A percentile compares a stretch with the other conserved stretches of the same genome.
phyloP scores from a whole-genome alignment of 1,284 basidiomycete species.

The Volvariella surrecta region DNA sequence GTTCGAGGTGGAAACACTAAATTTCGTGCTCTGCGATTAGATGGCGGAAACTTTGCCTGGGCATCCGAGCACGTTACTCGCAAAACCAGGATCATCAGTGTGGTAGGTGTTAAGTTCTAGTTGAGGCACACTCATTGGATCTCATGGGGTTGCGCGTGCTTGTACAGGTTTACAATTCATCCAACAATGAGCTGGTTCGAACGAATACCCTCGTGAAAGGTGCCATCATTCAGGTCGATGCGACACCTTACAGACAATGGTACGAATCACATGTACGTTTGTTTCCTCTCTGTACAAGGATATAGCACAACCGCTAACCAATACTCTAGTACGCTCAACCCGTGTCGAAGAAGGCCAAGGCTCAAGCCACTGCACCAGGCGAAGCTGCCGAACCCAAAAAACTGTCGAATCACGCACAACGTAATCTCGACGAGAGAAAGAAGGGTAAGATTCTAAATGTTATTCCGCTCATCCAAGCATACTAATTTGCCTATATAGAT shows the following conservation, averaged over 20 bases:
- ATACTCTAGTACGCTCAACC: slow-evolving; percentile 80
- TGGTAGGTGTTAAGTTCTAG: slow-evolving; percentile 55
- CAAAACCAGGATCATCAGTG: slow-evolving; percentile 92
- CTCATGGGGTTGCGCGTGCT: slow-evolving; percentile 3
- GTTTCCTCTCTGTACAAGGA: neutral
- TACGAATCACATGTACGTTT: slow-evolving; percentile 88
- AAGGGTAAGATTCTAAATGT: slow-evolving; percentile 52
- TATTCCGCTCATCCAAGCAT: neutral
- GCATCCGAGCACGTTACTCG: slow-evolving; percentile 85
- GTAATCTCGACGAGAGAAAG: slow-evolving; percentile 81
- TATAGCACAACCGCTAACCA: neutral
- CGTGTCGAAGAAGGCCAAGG: slow-evolving; percentile 80
- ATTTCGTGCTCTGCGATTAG: slow-evolving; percentile 89
- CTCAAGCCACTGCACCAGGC: slow-evolving; percentile 32
- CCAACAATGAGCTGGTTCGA: slow-evolving; percentile 97
- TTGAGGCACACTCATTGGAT: slow-evolving; percentile 2
- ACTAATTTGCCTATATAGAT: slow-evolving; percentile 34
- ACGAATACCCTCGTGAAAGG: slow-evolving; percentile 97
- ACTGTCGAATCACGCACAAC: slow-evolving; percentile 84
- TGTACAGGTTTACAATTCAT: slow-evolving; percentile 86
- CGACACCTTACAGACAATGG: slow-evolving; percentile 97
- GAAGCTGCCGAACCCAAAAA: slow-evolving; percentile 55
- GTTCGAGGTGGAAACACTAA: slow-evolving; percentile 91
- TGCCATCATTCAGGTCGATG: slow-evolving; percentile 92
- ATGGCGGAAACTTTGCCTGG: slow-evolving; percentile 96